Conservation (phyloP, 2,329 filamentous ascomycete species). For the Thelonectria discophora region DNA sequence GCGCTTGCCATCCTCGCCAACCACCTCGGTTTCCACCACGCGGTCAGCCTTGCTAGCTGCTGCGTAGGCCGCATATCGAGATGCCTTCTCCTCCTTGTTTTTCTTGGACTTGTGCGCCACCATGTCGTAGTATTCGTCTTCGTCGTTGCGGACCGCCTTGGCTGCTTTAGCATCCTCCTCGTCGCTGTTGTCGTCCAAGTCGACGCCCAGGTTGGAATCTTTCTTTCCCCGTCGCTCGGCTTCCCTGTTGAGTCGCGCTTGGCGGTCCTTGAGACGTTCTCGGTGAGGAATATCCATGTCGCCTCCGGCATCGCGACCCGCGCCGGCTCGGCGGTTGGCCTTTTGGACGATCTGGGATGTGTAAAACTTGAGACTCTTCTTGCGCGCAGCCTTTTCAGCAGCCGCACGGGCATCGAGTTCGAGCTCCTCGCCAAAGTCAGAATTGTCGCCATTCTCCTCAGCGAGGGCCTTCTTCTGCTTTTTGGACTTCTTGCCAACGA, state of each 20-base stretch:
- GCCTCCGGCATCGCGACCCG: constrained; percentile 78
- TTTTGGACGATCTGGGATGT: constrained; percentile 98
- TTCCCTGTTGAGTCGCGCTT: constrained; percentile 86
- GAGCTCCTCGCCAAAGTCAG: constrained; percentile 94
- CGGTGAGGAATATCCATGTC: constrained; percentile 87
- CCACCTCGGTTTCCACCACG: constrained; percentile 70
- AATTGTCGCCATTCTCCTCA: constrained; percentile 68
- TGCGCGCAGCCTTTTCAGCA: constrained; percentile 86
- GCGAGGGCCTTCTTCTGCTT: constrained; percentile 45
- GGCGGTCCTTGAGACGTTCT: constrained; percentile 85
- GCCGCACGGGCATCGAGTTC: constrained; percentile 79
- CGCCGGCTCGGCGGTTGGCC: constrained; percentile 81
- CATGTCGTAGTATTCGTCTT: constrained; percentile 90
- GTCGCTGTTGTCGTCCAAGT: constrained; percentile 73
- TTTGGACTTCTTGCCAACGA: constrained; percentile 60
- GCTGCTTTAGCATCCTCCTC: constrained; percentile 69
- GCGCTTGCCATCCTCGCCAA: constrained; percentile 87
- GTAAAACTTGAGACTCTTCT: constrained; percentile 96
- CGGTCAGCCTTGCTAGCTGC: constrained; percentile 71
- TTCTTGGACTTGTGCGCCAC: constrained; percentile 74
- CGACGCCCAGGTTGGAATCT: constrained; percentile 68
- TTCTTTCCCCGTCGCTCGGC: constrained; percentile 84
- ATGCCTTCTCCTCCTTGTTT: constrained; percentile 77
- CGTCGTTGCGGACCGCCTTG: constrained; percentile 63
- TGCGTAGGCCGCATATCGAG: constrained; percentile 63